These are phyloP conservation scores for Dryadomyces sulphureus DNA, from an alignment of 2,329 filamentous ascomycete species.

Conservation along the genomic window DNA sequence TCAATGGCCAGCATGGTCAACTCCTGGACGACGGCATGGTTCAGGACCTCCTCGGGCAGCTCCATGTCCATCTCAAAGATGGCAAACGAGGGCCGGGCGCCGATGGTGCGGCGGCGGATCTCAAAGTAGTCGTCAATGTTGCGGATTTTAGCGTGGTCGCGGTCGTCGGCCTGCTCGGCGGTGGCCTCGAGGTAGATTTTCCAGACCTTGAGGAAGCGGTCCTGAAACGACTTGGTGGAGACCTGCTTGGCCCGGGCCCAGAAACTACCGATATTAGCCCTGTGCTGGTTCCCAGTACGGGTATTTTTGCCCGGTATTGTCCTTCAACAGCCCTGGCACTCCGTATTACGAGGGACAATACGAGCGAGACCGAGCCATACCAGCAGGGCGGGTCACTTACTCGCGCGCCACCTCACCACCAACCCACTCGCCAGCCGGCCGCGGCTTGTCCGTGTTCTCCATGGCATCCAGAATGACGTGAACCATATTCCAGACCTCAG, in stretches of 20 bases:
- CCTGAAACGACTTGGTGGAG: conserved; percentile 9
- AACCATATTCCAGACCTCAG: conserved; percentile 7
- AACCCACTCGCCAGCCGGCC: conserved; percentile 11
- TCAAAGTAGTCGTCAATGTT: conserved; percentile 13
- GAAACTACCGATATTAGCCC: neutral
- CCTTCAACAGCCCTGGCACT: no score
- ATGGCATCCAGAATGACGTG: conserved; percentile 12
- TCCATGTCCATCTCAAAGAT: conserved; percentile 13
- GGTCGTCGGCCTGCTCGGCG: neutral
- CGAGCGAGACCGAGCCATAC: no score
- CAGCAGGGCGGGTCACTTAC: no score
- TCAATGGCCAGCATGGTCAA: conserved; percentile 13
- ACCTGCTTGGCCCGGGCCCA: neutral
- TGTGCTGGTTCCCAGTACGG: no score
- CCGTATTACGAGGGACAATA: no score
- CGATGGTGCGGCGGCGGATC: conserved; percentile 15
- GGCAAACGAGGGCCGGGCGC: conserved; percentile 13
- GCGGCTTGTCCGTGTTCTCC: conserved; percentile 8
- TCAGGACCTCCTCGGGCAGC: conserved; percentile 12
- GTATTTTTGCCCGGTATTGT: no score
- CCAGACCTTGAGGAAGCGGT: conserved; percentile 14
- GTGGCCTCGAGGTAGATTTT: conserved; percentile 11
- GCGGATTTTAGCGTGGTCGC: neutral
- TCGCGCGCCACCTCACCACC: conserved; percentile 13
- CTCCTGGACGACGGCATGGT: conserved; percentile 10